Percentiles rank a stretch among this genome's conserved stretches.
Evolutionary conservation across 768 basidiomycete species (phyloP).

Genomic region (Clitopilus hobsonii): DNA sequence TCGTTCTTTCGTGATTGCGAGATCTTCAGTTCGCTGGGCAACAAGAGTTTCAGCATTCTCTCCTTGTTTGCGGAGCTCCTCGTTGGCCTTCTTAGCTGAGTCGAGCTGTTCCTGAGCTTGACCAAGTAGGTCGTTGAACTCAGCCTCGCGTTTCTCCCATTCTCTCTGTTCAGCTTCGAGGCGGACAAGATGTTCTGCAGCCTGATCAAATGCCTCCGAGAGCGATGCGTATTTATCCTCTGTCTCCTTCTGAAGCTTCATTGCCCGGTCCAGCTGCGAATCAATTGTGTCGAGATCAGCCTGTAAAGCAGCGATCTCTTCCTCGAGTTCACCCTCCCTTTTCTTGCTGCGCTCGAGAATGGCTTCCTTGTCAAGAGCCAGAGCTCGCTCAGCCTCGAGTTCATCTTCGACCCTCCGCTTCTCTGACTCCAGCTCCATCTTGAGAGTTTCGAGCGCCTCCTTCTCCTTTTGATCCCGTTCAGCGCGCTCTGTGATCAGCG

Average conservation of each 20-base stretch:
- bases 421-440: slow-evolving; percentile 79
- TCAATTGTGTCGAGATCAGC: slow-evolving; percentile 81
- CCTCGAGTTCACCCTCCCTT: slow-evolving; percentile 80
- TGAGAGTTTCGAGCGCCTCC: slow-evolving; percentile 71
- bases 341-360: slow-evolving; percentile 80
- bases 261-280: slow-evolving; percentile 77
- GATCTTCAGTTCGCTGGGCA: slow-evolving; percentile 75
- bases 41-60: slow-evolving; percentile 70
- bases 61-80: slow-evolving; percentile 57
- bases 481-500: slow-evolving; percentile 75
- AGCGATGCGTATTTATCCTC: slow-evolving; percentile 76
- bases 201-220: slow-evolving; percentile 72
- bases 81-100: slow-evolving; percentile 50
- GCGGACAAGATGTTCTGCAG: slow-evolving; percentile 80
- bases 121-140: slow-evolving; percentile 53
- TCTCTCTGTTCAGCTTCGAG: slow-evolving; percentile 74
- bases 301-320: slow-evolving; percentile 77
- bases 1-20: slow-evolving; percentile 68
- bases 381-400: slow-evolving; percentile 75
- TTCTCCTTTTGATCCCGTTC: slow-evolving; percentile 83
- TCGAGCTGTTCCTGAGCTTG: slow-evolving; percentile 58
- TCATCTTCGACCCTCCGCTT: slow-evolving; percentile 79
- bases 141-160: slow-evolving; percentile 60
- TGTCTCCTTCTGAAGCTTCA: slow-evolving; percentile 71
- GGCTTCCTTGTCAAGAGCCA: slow-evolving; percentile 79